Conservation (phyloP, 192 early-diverging fungal species). For the Thoreauomyces humboldtii region DNA sequence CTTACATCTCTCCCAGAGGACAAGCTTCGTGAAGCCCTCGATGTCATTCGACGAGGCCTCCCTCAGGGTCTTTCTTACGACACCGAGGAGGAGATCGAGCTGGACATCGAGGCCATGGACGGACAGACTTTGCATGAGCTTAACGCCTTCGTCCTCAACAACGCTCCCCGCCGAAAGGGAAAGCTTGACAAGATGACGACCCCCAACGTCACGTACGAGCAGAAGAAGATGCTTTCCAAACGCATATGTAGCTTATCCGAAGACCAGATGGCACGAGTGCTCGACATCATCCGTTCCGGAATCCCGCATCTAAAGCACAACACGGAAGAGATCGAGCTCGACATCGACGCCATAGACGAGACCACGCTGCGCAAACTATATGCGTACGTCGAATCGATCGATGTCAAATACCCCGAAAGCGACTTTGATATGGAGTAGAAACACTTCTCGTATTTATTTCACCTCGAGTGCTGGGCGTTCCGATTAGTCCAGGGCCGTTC, state of each 20-base stretch:
- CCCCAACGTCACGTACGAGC: slow-evolving; percentile 34
- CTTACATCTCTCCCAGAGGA: slow-evolving; percentile 20
- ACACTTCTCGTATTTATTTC: too few relatives aligned
- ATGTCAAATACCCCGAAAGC: too few relatives aligned
- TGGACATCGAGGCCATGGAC: slow-evolving; percentile 44
- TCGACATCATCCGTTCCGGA: slow-evolving; percentile 34
- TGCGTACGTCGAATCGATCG: slow-evolving; percentile 23
- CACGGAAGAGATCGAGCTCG: slow-evolving; percentile 41
- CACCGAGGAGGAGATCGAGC: slow-evolving; percentile 38
- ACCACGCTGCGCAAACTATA: slow-evolving; percentile 22
- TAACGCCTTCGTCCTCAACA: slow-evolving; percentile 24
- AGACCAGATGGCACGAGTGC: slow-evolving; percentile 24
- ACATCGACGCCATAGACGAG: slow-evolving; percentile 40
- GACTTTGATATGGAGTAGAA: too few relatives aligned
- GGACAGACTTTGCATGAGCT: slow-evolving; percentile 14
- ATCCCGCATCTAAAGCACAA: slow-evolving; percentile 29
- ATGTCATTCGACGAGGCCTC: slow-evolving; percentile 35
- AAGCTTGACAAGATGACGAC: slow-evolving; percentile 4
- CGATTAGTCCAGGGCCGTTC: too few relatives aligned
- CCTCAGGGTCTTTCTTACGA: slow-evolving; percentile 30
- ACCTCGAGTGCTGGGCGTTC: too few relatives aligned
- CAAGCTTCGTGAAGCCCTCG: slow-evolving; percentile 24
- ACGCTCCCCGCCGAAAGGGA: too few relatives aligned
- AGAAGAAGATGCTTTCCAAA: slow-evolving; percentile 29
- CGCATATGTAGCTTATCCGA: slow-evolving; percentile 24